phyloP scores from a whole-genome alignment of 768 basidiomycete genomes.

The Lactifluus subvellereus region DNA sequence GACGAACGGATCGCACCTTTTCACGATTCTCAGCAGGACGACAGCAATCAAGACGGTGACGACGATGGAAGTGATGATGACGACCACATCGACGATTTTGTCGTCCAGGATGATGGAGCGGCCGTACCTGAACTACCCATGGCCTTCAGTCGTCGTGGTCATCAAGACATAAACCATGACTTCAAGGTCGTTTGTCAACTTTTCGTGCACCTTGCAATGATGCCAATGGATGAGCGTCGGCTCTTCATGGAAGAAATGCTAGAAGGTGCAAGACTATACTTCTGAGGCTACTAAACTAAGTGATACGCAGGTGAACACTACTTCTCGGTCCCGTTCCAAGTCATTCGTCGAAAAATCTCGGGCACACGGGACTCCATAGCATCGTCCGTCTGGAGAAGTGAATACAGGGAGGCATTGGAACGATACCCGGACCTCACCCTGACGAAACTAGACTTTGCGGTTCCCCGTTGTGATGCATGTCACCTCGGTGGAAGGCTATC shows the following conservation, averaged over 20 bases:
- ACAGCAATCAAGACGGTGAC: slow-evolving; percentile 32
- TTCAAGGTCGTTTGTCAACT: slow-evolving; percentile 88
- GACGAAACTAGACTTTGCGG: slow-evolving; percentile 45
- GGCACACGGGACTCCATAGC: slow-evolving; percentile 69
- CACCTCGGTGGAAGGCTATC: slow-evolving; percentile 66
- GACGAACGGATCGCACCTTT: slow-evolving; percentile 31
- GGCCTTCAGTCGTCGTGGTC: slow-evolving; percentile 75
- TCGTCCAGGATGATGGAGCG: slow-evolving; percentile 48
- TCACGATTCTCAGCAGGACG: slow-evolving; percentile 24
- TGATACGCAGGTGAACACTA: slow-evolving; percentile 53
- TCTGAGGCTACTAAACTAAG: slow-evolving; percentile 1
- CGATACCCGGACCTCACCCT: slow-evolving; percentile 61
- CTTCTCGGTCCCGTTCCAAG: slow-evolving; percentile 62
- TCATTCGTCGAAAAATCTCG: slow-evolving; percentile 61
- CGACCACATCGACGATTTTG: slow-evolving; percentile 48
- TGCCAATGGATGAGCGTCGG: slow-evolving; percentile 43
- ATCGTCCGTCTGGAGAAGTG: slow-evolving; percentile 77
- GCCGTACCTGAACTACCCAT: slow-evolving; percentile 50
- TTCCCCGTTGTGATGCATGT: slow-evolving; percentile 77
- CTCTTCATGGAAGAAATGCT: slow-evolving; percentile 50
- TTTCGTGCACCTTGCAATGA: slow-evolving; percentile 76
- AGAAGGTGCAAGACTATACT: slow-evolving; percentile 37
- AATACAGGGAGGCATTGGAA: slow-evolving; percentile 60
- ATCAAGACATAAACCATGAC: slow-evolving; percentile 69
- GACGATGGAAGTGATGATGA: slow-evolving; percentile 37